These are phyloP conservation scores for Calonectria leucothoes DNA, from an alignment of 2,329 filamentous ascomycete genomes.

Conservation along the genomic window DNA sequence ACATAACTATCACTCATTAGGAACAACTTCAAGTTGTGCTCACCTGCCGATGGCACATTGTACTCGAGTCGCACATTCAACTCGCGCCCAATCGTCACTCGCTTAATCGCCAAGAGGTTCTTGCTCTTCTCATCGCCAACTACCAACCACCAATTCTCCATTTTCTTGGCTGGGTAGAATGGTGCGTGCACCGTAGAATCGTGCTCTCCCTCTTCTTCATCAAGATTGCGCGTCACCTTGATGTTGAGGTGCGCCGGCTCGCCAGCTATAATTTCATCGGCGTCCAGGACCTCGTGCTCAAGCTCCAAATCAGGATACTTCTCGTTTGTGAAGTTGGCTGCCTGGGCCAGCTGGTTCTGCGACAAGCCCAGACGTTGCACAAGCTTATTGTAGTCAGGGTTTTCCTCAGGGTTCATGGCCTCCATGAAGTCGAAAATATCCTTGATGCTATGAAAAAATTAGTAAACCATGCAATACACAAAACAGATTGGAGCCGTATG, in stretches of 20 bases:
- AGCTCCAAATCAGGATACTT: slow-evolving; percentile 97
- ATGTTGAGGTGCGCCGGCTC: slow-evolving; percentile 86
- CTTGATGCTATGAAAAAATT: slow-evolving; percentile 72
- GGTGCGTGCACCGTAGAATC: slow-evolving; percentile 92
- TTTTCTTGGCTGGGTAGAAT: slow-evolving; percentile 92
- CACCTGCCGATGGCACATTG: slow-evolving; percentile 84
- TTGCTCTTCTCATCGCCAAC: slow-evolving; percentile 93
- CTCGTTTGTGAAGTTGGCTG: slow-evolving; percentile 94
- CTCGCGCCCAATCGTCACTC: slow-evolving; percentile 85
- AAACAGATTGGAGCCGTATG: slow-evolving; percentile 40
- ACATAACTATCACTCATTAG: slow-evolving; percentile 98
- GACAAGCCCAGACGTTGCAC: slow-evolving; percentile 83
- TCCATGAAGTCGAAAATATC: slow-evolving; percentile 99
- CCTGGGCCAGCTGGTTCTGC: slow-evolving; percentile 85
- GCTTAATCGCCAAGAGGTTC: slow-evolving; percentile 91
- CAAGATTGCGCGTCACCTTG: slow-evolving; percentile 85
- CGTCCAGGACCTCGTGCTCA: slow-evolving; percentile 86
- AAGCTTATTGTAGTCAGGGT: slow-evolving; percentile 81
- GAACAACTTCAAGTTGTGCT: slow-evolving; percentile 90
- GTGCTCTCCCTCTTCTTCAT: slow-evolving; percentile 73
- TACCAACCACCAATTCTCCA: slow-evolving; percentile 99
- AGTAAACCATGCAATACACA: slow-evolving; percentile 37
- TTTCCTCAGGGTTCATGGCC: slow-evolving; percentile 96
- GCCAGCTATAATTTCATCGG: slow-evolving; percentile 82
- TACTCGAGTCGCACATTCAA: slow-evolving; percentile 87